Conservation (phyloP, 306 rosid species). For the Cyamopsis tetragonoloba region DNA sequence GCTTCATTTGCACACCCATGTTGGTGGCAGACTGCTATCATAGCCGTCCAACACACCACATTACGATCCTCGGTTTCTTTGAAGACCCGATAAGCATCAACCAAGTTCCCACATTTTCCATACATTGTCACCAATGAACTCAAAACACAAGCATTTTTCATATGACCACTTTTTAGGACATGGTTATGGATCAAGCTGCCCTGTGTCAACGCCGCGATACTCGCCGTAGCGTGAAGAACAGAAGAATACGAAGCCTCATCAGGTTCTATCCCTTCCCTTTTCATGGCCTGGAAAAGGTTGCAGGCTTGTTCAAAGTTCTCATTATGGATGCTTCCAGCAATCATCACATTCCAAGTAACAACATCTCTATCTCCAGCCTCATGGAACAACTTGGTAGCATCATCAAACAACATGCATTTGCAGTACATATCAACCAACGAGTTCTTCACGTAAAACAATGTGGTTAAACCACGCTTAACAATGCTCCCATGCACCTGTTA, state of each 20-base stretch:
- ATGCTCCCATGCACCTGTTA: slow-evolving; percentile 52
- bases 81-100: slow-evolving; percentile 41
- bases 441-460: slow-evolving; percentile 47
- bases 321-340: slow-evolving; percentile 36
- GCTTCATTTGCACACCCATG: slow-evolving; percentile 55
- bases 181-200: slow-evolving; percentile 48
- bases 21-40: slow-evolving; percentile 57
- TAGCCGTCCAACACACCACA: slow-evolving; percentile 67
- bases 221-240: slow-evolving; percentile 48
- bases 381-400: slow-evolving; percentile 43
- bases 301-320: slow-evolving; percentile 49
- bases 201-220: slow-evolving; percentile 44
- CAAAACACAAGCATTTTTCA: slow-evolving; percentile 33
- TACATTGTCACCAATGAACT: slow-evolving; percentile 60
- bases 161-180: slow-evolving; percentile 47
- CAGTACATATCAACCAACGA: slow-evolving; percentile 53
- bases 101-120: slow-evolving; percentile 55
- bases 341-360: slow-evolving; percentile 59
- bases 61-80: slow-evolving; percentile 37
- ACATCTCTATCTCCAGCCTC: slow-evolving; percentile 43
- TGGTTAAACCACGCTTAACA: slow-evolving; percentile 45
- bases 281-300: slow-evolving; percentile 42
- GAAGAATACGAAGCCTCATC: slow-evolving; percentile 59
- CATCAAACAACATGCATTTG: slow-evolving; percentile 43
- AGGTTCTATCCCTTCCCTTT: slow-evolving; percentile 43